Evolutionary conservation across 129 eudicot species (phyloP).

Genomic region (Lactuca saligna): DNA sequence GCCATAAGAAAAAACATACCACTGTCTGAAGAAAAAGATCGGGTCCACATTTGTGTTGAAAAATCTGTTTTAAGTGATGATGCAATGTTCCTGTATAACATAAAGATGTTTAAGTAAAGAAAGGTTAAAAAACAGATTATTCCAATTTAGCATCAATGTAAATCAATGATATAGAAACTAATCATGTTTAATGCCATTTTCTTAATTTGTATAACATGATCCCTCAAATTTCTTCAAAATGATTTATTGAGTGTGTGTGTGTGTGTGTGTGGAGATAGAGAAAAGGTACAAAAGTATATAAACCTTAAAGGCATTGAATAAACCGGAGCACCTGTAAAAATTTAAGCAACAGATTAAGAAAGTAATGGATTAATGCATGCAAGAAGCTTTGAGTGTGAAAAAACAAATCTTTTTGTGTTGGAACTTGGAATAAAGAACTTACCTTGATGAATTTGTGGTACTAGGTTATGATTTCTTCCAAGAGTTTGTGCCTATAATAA

Average conservation of each 20-base stretch:
- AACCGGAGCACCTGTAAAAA: constrained; percentile 31
- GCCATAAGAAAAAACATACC: constrained; percentile 20
- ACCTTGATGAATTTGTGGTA: constrained; percentile 34
- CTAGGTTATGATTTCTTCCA: constrained; percentile 29
- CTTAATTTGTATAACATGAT: background rate
- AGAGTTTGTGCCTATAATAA: constrained; percentile 32
- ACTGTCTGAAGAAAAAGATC: constrained; percentile 56
- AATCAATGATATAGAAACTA: background rate
- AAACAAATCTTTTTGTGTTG: background rate
- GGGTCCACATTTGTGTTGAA: constrained; percentile 24
- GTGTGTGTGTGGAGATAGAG: background rate
- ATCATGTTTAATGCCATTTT: background rate
- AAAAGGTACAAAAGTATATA: constrained; percentile 12
- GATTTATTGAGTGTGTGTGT: no score
- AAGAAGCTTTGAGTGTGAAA: background rate
- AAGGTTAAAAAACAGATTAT: background rate
- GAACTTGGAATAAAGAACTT: constrained; percentile 21
- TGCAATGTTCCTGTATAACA: constrained; percentile 35
- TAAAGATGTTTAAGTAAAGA: constrained; percentile 5
- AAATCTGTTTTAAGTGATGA: constrained; percentile 33
- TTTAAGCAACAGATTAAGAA: constrained; percentile 4
- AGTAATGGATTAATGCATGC: background rate
- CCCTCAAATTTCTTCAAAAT: background rate
- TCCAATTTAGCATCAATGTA: no score
- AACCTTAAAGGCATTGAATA: constrained; percentile 41